Evolutionary conservation across 2,329 filamentous ascomycete species (phyloP).

Genomic region (Penicillium aurantiogriseum): DNA sequence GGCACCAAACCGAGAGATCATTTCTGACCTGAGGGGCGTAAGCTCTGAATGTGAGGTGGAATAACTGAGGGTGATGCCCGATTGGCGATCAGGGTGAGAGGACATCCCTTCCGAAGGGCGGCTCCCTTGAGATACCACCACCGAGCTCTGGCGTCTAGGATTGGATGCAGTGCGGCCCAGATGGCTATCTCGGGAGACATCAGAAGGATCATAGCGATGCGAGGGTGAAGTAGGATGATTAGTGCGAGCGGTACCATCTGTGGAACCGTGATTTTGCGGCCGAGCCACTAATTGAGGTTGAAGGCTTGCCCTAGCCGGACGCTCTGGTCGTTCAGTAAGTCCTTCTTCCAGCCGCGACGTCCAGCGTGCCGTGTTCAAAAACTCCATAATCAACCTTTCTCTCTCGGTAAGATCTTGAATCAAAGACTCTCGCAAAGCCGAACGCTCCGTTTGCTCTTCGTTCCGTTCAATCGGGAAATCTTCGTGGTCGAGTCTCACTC

Average conservation of each 20-base stretch:
- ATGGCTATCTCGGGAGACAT: conserved; percentile 33
- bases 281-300: conserved; percentile 30
- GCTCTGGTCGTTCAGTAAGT: conserved; percentile 31
- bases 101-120: conserved; percentile 26
- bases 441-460: conserved; percentile 25
- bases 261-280: conserved; percentile 29
- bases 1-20: conserved; percentile 15
- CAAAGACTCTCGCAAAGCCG: conserved; percentile 36
- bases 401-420: conserved; percentile 42
- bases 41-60: conserved; percentile 43
- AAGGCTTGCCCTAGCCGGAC: conserved; percentile 28
- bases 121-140: conserved; percentile 41
- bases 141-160: conserved; percentile 40
- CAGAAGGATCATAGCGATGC: conserved; percentile 30
- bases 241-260: conserved; percentile 30
- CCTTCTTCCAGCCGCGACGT: conserved; percentile 36
- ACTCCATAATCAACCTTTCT: conserved; percentile 46
- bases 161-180: conserved; percentile 29
- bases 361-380: conserved; percentile 44
- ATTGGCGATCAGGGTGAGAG: conserved; percentile 30
- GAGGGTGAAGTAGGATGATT: conserved; percentile 38
- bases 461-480: conserved; percentile 20
- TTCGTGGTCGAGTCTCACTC: conserved; percentile 28
- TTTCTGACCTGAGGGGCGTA: conserved; percentile 29
- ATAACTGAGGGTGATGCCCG: conserved; percentile 39